A percentile compares a stretch with the other conserved stretches of the same genome.
phyloP scores from a whole-genome alignment of 345 rosid species.

The Brassica rapa region DNA sequence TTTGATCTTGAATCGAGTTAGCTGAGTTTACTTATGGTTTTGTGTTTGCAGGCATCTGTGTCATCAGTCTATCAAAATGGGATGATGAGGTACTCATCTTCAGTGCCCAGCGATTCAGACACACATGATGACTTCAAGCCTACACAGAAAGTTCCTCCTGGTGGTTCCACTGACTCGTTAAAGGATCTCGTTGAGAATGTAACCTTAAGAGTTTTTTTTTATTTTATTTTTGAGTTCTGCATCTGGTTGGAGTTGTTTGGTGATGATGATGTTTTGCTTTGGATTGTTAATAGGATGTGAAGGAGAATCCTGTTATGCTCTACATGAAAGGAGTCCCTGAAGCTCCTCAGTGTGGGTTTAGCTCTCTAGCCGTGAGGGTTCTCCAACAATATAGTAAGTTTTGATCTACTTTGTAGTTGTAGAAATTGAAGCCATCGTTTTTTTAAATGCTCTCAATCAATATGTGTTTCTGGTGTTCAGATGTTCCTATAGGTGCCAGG shows the following conservation, averaged over 20 bases:
- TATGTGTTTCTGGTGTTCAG: conserved; percentile 42
- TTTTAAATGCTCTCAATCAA: conserved; percentile 31
- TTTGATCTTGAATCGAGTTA: conserved; percentile 3
- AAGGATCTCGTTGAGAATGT: conserved; percentile 83
- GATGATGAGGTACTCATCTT: conserved; percentile 50
- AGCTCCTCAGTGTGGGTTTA: conserved; percentile 91
- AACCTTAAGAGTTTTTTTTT: conserved; percentile 8
- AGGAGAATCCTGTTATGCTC: conserved; percentile 81
- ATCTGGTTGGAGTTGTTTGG: conserved; percentile 6
- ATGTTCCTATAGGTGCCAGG: conserved; percentile 79
- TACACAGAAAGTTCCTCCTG: conserved; percentile 51
- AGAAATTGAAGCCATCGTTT: no score
- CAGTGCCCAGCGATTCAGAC: conserved; percentile 70
- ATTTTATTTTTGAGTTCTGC: neutral
- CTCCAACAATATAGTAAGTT: conserved; percentile 81
- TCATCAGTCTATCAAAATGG: conserved; percentile 45
- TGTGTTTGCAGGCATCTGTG: conserved; percentile 50
- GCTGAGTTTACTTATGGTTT: neutral
- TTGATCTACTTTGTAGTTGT: no score
- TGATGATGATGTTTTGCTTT: conserved; percentile 8
- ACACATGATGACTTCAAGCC: conserved; percentile 87
- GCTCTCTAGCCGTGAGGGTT: conserved; percentile 84
- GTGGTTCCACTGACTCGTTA: conserved; percentile 49
- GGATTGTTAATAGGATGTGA: conserved; percentile 68
- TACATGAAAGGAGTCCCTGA: conserved; percentile 98